These are phyloP conservation scores for Carex myosuroides DNA, from an alignment of 176 grass and related monocot genomes.

Conservation along the genomic window DNA sequence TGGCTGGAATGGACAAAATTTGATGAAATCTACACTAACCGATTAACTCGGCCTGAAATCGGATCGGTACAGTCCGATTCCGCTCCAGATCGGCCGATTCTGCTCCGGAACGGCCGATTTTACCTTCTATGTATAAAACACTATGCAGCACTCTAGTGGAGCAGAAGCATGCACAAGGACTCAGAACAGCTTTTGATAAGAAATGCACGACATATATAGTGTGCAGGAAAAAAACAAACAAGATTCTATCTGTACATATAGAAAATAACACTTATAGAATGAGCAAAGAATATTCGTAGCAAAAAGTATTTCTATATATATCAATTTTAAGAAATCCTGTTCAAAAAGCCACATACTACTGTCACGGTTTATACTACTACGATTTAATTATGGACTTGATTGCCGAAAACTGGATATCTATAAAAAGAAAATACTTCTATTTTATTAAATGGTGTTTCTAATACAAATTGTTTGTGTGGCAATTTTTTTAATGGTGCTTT, in stretches of 20 bases:
- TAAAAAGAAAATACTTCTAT: too few species aligned
- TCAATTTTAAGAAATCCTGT: neutral
- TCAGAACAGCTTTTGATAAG: neutral
- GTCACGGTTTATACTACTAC: neutral
- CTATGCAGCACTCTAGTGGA: neutral
- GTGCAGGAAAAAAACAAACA: neutral
- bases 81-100: too few species aligned
- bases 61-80: too few species aligned
- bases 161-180: constrained; percentile 17
- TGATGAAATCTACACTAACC: too few species aligned
- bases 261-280: neutral
- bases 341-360: neutral
- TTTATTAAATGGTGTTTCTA: too few species aligned
- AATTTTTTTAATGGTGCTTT: too few species aligned
- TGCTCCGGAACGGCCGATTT: too few species aligned
- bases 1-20: too few species aligned
- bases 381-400: too few species aligned
- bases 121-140: neutral
- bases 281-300: neutral
- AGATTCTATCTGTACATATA: neutral
- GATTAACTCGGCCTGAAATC: too few species aligned
- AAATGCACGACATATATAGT: neutral
- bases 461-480: too few species aligned
- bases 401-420: too few species aligned
- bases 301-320: neutral